These are phyloP conservation scores for Fusarium virguliforme DNA, from an alignment of 2,329 filamentous ascomycete genomes.

Conservation along the genomic window DNA sequence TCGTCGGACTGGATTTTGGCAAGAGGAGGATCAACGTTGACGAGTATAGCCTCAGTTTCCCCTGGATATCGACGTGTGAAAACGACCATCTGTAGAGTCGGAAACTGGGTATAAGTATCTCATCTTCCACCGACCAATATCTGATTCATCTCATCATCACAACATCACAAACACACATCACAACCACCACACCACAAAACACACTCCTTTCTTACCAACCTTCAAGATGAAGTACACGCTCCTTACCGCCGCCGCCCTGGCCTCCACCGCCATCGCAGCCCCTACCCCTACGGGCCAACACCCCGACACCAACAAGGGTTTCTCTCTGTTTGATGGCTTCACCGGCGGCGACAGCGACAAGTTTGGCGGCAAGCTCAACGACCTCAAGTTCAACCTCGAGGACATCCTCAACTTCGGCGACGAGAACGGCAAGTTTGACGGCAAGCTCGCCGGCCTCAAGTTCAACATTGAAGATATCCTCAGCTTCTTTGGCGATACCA, in stretches of 20 bases:
- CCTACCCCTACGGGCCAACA: neutral
- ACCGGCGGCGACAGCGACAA: too few relatives aligned
- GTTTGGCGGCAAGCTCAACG: neutral
- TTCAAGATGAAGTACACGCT: conserved; percentile 32
- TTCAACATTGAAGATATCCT: too few relatives aligned
- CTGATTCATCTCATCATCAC: neutral
- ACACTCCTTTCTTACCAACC: neutral
- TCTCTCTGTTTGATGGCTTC: too few relatives aligned
- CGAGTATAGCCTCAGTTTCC: neutral
- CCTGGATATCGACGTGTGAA: neutral
- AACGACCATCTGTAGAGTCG: too few relatives aligned
- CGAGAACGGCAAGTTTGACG: too few relatives aligned
- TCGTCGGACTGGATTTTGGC: conserved; percentile 5
- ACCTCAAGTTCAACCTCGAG: neutral
- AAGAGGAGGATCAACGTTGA: conserved; percentile 12
- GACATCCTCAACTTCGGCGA: neutral
- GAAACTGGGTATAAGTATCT: conserved; percentile 22
- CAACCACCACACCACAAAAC: neutral
- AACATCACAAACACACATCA: too few relatives aligned
- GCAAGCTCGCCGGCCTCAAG: too few relatives aligned
- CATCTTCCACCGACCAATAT: neutral
- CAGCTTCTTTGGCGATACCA: too few relatives aligned
- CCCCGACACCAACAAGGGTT: neutral
- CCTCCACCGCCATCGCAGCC: neutral
- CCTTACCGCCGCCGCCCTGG: conserved; percentile 9